Evolutionary conservation across 1,139 yeast species (phyloP).

Genomic region (Saccharomyces uvarum): DNA sequence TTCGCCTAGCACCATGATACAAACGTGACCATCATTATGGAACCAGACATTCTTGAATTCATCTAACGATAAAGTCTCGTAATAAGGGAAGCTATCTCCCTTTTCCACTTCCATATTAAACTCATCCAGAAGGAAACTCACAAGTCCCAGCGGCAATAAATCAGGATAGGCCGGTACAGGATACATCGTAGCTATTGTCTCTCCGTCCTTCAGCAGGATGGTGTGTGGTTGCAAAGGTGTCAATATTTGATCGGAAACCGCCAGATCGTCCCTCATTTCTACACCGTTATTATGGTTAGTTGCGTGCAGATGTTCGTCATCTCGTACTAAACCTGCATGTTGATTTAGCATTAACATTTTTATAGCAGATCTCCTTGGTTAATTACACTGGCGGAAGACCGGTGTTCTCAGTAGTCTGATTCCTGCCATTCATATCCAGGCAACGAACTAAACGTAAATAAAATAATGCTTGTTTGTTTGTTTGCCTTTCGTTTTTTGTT

Average conservation of each 20-base stretch:
- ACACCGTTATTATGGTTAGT: slow-evolving; percentile 1
- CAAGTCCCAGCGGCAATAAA: slow-evolving; percentile 62
- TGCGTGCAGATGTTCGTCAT: neutral
- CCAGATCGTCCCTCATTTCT: slow-evolving; percentile 10
- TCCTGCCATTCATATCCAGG: neutral
- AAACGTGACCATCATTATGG: slow-evolving; percentile 59
- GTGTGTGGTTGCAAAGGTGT: slow-evolving; percentile 39
- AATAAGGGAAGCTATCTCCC: slow-evolving; percentile 82
- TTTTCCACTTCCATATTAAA: slow-evolving; percentile 86
- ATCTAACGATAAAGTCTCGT: slow-evolving; percentile 64
- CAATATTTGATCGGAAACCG: neutral
- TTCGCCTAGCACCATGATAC: slow-evolving; percentile 79
- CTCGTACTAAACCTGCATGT: neutral
- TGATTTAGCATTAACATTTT: neutral
- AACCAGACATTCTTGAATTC: slow-evolving; percentile 83
- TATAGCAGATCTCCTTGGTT: neutral
- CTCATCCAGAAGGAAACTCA: slow-evolving; percentile 81
- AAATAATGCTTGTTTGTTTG: neutral
- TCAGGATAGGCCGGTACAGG: slow-evolving; percentile 59
- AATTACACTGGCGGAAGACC: neutral
- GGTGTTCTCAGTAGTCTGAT: neutral
- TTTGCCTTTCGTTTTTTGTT: neutral
- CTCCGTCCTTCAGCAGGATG: slow-evolving; percentile 75
- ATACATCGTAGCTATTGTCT: slow-evolving; percentile 85
- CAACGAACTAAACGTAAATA: neutral